These are phyloP conservation scores for Sarcocystis neurona DNA, from an alignment of 169 alveolate genomes.

Conservation along the genomic window DNA sequence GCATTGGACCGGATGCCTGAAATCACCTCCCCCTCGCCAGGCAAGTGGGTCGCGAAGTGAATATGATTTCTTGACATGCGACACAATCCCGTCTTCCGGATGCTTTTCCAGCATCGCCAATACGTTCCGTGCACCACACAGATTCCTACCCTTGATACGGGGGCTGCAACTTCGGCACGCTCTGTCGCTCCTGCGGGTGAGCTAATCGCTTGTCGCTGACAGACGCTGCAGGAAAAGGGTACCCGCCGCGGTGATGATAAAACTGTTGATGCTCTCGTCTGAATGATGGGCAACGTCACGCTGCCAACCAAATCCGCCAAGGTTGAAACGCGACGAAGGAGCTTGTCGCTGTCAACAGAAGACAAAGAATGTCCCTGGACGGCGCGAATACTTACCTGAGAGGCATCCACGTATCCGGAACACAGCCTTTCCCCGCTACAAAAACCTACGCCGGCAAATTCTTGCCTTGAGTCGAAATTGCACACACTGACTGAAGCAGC, in stretches of 20 bases:
- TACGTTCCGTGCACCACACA: slow-evolving; percentile 25
- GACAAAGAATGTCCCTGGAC: slow-evolving; percentile 30
- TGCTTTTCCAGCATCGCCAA: neutral
- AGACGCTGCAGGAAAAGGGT: too few relatives aligned
- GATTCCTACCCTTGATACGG: too few relatives aligned
- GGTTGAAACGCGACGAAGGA: neutral
- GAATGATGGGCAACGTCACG: neutral
- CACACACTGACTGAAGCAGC: too few relatives aligned
- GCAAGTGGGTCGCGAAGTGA: neutral
- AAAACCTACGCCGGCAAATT: too few relatives aligned
- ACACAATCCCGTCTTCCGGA: neutral
- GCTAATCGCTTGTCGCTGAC: too few relatives aligned
- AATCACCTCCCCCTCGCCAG: neutral
- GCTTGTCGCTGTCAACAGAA: slow-evolving; percentile 13
- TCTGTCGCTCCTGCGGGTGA: too few relatives aligned
- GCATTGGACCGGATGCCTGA: slow-evolving; percentile 6
- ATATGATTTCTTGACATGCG: slow-evolving; percentile 35
- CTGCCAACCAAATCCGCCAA: neutral
- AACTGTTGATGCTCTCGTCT: neutral
- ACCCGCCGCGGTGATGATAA: too few relatives aligned
- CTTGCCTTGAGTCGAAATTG: too few relatives aligned
- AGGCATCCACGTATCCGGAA: too few relatives aligned
- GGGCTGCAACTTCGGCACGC: neutral
- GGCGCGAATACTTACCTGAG: slow-evolving; percentile 9
- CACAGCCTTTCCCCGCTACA: too few relatives aligned